These are phyloP conservation scores for Croton setiger DNA, from an alignment of 441 rosid genomes.

Conservation along the genomic window DNA sequence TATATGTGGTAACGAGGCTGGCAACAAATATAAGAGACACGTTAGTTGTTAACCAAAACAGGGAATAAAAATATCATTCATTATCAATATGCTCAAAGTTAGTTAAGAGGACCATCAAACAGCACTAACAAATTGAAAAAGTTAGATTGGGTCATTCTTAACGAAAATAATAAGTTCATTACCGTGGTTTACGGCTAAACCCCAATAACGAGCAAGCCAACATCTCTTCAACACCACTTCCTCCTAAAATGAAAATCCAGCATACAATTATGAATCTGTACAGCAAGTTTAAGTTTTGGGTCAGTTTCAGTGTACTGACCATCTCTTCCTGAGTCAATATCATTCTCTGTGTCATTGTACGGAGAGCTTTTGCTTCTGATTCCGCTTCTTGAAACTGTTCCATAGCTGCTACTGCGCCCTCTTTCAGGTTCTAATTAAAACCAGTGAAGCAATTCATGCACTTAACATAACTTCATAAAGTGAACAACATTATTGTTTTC, in stretches of 20 bases:
- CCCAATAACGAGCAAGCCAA: slow-evolving; percentile 99
- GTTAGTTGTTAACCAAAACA: neutral
- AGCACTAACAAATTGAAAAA: neutral
- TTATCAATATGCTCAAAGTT: neutral
- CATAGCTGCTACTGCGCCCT: slow-evolving; percentile 50
- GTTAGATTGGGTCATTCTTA: slow-evolving; percentile 1
- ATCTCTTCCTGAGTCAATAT: slow-evolving; percentile 91
- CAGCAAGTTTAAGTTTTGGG: slow-evolving; percentile 15
- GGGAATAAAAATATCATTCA: neutral
- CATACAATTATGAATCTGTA: slow-evolving; percentile 27
- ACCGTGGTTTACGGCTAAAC: slow-evolving; percentile 89
- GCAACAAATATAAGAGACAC: neutral
- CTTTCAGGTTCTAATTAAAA: slow-evolving; percentile 58
- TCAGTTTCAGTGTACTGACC: slow-evolving; percentile 42
- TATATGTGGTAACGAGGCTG: neutral
- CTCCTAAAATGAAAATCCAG: slow-evolving; percentile 50
- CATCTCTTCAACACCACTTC: slow-evolving; percentile 99
- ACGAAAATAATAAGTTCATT: slow-evolving; percentile 23
- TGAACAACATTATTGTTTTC: slow-evolving; percentile 12
- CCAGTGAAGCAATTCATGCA: slow-evolving; percentile 15
- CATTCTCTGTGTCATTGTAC: slow-evolving; percentile 83
- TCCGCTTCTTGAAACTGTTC: slow-evolving; percentile 78
- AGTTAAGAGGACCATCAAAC: neutral
- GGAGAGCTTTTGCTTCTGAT: slow-evolving; percentile 70
- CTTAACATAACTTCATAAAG: slow-evolving; percentile 18